Percentiles rank a stretch among this genome's conserved stretches.
phyloP scores from a whole-genome alignment of 805 yeast genomes.

The Teunomyces kruisii region DNA sequence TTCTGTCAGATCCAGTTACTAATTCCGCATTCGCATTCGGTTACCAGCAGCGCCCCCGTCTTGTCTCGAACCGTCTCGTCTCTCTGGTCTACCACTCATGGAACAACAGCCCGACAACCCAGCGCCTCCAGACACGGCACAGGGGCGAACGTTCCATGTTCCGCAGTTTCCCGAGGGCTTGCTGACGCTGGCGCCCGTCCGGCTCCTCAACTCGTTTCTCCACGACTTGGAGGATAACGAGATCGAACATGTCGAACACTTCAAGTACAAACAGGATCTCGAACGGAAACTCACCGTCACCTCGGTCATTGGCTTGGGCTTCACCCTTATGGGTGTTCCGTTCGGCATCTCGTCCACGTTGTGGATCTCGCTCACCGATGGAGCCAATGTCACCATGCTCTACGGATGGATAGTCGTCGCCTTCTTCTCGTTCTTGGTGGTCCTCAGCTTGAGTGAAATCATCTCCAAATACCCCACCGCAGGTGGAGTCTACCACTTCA shows the following conservation, averaged over 20 bases:
- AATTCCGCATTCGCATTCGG: too few relatives aligned
- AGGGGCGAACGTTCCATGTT: not conserved
- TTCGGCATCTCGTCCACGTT: constrained; percentile 74
- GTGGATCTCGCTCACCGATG: constrained; percentile 69
- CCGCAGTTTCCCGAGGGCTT: not conserved
- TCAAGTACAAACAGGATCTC: constrained; percentile 71
- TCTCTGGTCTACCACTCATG: not conserved
- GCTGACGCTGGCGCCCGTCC: constrained; percentile 5
- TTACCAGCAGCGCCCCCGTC: too few relatives aligned
- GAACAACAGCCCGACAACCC: not conserved
- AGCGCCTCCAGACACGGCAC: not conserved
- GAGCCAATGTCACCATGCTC: constrained; percentile 73
- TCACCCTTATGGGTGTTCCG: constrained; percentile 81
- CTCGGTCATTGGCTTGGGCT: constrained; percentile 75
- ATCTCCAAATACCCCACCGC: constrained; percentile 76
- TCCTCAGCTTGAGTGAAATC: constrained; percentile 74
- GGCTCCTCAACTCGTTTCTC: constrained; percentile 7
- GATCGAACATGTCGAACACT: constrained; percentile 63
- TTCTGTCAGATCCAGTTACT: too few relatives aligned
- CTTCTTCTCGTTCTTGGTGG: constrained; percentile 60
- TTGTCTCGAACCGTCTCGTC: too few relatives aligned
- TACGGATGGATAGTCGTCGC: constrained; percentile 75
- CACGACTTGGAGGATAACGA: constrained; percentile 40
- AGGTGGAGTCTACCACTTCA: constrained; percentile 74
- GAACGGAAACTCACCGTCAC: constrained; percentile 66